phyloP scores from a whole-genome alignment of 306 rosid species.

The Sicyos edulis region DNA sequence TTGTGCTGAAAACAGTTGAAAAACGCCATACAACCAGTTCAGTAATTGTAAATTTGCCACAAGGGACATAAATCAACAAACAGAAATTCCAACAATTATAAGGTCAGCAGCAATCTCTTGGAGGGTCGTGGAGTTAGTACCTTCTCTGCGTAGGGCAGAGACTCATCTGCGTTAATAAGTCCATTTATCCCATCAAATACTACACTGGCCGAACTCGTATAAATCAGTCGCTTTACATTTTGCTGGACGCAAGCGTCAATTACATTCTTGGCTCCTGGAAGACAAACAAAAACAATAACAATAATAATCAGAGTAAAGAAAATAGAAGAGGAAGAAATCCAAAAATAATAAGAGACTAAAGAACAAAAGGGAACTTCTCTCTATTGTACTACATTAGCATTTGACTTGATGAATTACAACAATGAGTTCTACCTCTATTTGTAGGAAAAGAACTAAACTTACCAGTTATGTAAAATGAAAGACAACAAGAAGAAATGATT shows the following conservation, averaged over 20 bases:
- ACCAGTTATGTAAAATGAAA: too few species aligned
- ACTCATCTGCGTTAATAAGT: slow-evolving; percentile 57
- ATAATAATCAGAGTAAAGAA: neutral
- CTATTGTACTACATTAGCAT: too few species aligned
- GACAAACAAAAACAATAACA: neutral
- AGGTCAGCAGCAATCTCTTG: neutral
- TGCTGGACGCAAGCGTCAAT: slow-evolving; percentile 71
- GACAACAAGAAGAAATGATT: too few species aligned
- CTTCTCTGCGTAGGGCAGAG: slow-evolving; percentile 70
- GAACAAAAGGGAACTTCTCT: too few species aligned
- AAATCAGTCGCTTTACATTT: slow-evolving; percentile 72
- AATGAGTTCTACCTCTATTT: too few species aligned
- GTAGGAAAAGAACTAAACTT: too few species aligned
- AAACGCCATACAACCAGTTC: slow-evolving; percentile 11
- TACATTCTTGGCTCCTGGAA: slow-evolving; percentile 75
- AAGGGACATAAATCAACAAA: neutral
- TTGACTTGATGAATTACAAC: too few species aligned
- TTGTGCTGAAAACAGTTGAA: slow-evolving; percentile 55
- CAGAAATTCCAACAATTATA: slow-evolving; percentile 5
- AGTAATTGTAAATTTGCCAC: neutral
- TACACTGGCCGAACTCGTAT: slow-evolving; percentile 90
- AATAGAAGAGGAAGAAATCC: too few species aligned
- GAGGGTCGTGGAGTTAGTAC: slow-evolving; percentile 31
- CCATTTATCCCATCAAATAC: slow-evolving; percentile 89
- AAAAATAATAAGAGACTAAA: too few species aligned